Evolutionary conservation across 192 early-diverging fungal species (phyloP), one percentile per base, ranked within the genome.

Genomic region (Linnemannia schmuckeri): DNA sequence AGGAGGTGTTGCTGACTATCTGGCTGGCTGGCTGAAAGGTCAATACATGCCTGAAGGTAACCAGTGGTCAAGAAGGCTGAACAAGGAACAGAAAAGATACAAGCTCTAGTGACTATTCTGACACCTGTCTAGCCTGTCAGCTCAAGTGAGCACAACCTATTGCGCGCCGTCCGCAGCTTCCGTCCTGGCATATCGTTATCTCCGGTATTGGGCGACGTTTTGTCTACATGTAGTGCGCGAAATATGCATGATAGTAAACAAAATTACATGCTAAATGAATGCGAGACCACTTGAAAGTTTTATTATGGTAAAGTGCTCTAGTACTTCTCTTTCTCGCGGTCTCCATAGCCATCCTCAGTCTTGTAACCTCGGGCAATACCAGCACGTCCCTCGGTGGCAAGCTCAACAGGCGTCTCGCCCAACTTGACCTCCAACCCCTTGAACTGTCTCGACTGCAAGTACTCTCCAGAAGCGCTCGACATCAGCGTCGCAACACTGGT

Each of bases 311-410:
- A 37, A 37, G 37, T 24, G 24, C 30, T 63, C 61, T 81, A 87
- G 40, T 87, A 87, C 37, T 70, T 75, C 40, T 87, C 85, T 37
- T 78, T 87, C 57, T 87, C 85, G 22, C 85, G 85, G 20, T 72
- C 76, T 13, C 33, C n/a, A 57, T 81, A 87, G 6, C 85, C 85
- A 17, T 66, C 71, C 52, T 87, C 85, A 4, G 85, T 74, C 40
- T 87, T 87, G 68, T 97, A 97, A 4, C 95, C 95, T 61, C 92
- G 90, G 18, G 98, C 98, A 88, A 98, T 97, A 4, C 98, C 97
- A n/a, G 91, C 90, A 40, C 96, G 89, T 10, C 98, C 98, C 75
- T 98, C 96, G 10, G 89, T 88, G 0, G 93, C 93, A 42, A 85
- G 81, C 41, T 86, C 84, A 24, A 93, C 93, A 74, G 92, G 90